Percentiles rank a stretch among this genome's conserved stretches.
Conservation (phyloP, 2,329 filamentous ascomycete genomes). For the Penicillium sp. region DNA sequence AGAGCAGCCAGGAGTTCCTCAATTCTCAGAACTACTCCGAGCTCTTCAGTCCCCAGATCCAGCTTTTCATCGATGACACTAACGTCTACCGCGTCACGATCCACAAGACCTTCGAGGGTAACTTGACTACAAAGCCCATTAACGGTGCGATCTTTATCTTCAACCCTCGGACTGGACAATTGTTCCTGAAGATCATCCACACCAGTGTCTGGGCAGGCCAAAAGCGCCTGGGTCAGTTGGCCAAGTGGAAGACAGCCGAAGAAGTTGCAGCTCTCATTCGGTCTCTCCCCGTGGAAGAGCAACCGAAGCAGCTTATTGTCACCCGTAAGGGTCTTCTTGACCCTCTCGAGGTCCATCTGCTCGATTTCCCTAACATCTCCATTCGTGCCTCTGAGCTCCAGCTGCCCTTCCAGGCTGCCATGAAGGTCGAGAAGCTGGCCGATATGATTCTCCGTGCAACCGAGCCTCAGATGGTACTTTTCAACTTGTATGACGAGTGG, state of each 20-base stretch:
- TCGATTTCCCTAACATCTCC: constrained; percentile 98
- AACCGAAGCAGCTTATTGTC: constrained; percentile 97
- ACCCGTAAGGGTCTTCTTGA: constrained; percentile 95
- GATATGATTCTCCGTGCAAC: constrained; percentile 98
- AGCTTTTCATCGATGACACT: constrained; percentile 98
- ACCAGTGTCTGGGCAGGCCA: constrained; percentile 99
- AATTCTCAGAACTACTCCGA: constrained; percentile 99
- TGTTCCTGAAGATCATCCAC: constrained; percentile 99
- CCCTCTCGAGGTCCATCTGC: constrained; percentile 91
- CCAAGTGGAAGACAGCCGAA: constrained; percentile 99
- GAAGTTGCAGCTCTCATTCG: constrained; percentile 97
- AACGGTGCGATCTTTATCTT: constrained; percentile 99
- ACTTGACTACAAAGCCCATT: constrained; percentile 98
- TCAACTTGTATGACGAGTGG: constrained; percentile 99
- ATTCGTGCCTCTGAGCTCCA: constrained; percentile 96
- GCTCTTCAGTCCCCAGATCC: constrained; percentile 97
- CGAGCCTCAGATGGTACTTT: constrained; percentile 99
- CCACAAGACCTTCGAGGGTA: constrained; percentile 99
- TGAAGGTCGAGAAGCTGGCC: constrained; percentile 99
- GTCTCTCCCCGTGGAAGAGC: constrained; percentile 93
- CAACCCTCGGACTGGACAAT: constrained; percentile 94
- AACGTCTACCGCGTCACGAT: constrained; percentile 99
- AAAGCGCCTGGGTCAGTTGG: constrained; percentile 95
- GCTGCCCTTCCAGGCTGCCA: constrained; percentile 96
- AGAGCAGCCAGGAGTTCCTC: constrained; percentile 98